Evolutionary conservation across 257 asterid species (phyloP), one percentile per base, ranked within the genome.

Genomic region (Fraxinus quadrangulata): DNA sequence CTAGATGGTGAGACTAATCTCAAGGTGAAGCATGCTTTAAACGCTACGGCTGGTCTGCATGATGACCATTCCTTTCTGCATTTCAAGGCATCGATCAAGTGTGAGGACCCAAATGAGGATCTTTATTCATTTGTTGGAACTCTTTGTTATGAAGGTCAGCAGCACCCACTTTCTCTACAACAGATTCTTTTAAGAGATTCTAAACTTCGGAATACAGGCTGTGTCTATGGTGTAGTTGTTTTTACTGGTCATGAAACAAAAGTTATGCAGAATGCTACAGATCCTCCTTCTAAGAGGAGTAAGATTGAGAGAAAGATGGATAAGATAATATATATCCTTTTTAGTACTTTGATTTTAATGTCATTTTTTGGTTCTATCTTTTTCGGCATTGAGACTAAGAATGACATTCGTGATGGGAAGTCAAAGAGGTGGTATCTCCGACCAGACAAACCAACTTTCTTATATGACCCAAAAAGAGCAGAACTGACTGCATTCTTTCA

Each of bases 281-380:
- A 91, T 77, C 99, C 98, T 72, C 99, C 99, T 81, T 95, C 98
- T 21, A 95, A 95, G 88, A 88, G 99, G 90, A 95, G 99, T 75
- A 90, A 73, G 83, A 92, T 95, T 40, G 99, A 95, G 93, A 84
- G 85, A 68, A 87, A 80, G 82, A 91, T 93, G 98, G 99, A 95
- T 85, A 93, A 88, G 78, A 87, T 95, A 76, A 86, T 95, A 72
- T 95, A 93, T 33, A 54, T 91, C 39, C 97, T 95, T 30, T 95
- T 95, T 82, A 88, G 91, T 80, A 72, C 91, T 73, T 80, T 95
- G 81, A 72, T 93, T 75, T 71, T 88, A n/a, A 86, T 93, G 70
- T 91, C 98, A 65, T 88, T 87, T 42, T 42, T 84, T 19, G 98
- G 99, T 74, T 93, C 99, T 28, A 80, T 95, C 86, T 93, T 89